Base-by-base conservation (phyloP, 2,329 filamentous ascomycete species). In the Diaporthe sp. region DNA sequence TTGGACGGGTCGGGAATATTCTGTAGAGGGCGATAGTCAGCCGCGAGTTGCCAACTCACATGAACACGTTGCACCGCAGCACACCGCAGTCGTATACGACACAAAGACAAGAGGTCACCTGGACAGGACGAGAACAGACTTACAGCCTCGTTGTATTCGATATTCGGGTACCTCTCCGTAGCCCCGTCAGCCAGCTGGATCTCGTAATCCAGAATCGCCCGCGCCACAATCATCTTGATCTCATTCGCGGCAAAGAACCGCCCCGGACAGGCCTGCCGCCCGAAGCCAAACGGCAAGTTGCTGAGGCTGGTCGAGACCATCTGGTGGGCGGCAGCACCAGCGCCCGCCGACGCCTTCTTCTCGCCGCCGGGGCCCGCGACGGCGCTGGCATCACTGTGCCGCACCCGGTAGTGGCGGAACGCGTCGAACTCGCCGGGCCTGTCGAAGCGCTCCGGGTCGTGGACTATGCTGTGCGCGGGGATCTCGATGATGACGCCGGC, bases 401-500 rank as follows among this genome's bases (percentile, higher is more conserved):
- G 81, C 61, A 83, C 74, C 53, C 82, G 82, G 79, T 80, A 83
- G 79, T 85, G 86, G 13, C 86, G 83, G 62, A 85, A 79, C 6
- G 82, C 81, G 75, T 86, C 83, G 77, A 86, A 87, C 39, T 80
- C 77, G 13, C 83, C 79, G 0, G 86, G 81, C 65, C 85, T 77
- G 0, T 81, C 78, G 76, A 84, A 86, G 68, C 82, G 78, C 2
- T 82, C 81, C 13, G 82, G 79, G 78, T 88, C 87, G 5, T 78
- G 78, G 67, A 81, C 81, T 74, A 86, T 78, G 37, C 82, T 84
- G n/a, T 82, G 80, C 15, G 82, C 77, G 0, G 87, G 83, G 0
- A 86, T 80, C 73, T 88, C 84, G 46, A 88, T 82, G 28, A 83
- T 82, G 7, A 84, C 84, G 39, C 86, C 87, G 1, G 83, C 81